Evolutionary conservation across 1,139 yeast genomes (phyloP).

Genomic region (Pichia sp.): DNA sequence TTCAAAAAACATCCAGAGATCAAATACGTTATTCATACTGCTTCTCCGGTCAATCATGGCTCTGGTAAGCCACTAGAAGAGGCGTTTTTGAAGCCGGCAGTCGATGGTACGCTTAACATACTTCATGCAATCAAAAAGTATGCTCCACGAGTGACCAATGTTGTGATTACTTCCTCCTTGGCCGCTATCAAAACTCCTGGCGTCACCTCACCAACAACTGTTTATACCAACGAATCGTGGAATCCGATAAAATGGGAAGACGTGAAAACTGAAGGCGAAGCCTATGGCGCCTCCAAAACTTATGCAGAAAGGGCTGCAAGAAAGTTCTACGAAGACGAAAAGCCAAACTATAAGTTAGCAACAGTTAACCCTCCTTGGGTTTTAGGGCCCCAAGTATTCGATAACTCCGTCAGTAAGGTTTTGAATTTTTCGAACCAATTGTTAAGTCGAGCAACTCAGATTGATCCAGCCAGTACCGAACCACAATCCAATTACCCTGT

Average conservation of each 20-base stretch:
- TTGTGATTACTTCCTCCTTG: constrained; percentile 55
- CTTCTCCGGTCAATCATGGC: constrained; percentile 45
- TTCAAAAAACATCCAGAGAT: constrained; percentile 46
- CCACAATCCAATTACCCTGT: constrained; percentile 27
- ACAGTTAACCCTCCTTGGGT: constrained; percentile 49
- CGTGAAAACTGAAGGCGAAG: constrained; percentile 32
- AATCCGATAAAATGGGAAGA: constrained; percentile 39
- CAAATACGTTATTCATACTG: constrained; percentile 55
- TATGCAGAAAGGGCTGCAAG: constrained; percentile 54
- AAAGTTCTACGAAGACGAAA: constrained; percentile 41
- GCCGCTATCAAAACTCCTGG: constrained; percentile 39
- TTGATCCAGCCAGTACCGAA: constrained; percentile 26
- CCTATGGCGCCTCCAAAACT: constrained; percentile 49
- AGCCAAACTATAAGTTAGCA: constrained; percentile 41
- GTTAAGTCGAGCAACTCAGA: constrained; percentile 31
- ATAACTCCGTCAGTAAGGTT: constrained; percentile 27
- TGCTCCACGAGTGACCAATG: constrained; percentile 47
- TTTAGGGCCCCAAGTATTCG: constrained; percentile 46
- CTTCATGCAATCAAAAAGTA: constrained; percentile 39
- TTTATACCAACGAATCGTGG: constrained; percentile 38
- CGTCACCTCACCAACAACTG: constrained; percentile 9
- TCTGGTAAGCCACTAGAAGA: constrained; percentile 21
- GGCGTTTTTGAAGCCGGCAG: constrained; percentile 42
- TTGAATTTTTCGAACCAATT: constrained; percentile 39
- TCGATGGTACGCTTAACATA: constrained; percentile 46